Conservation (phyloP, 768 basidiomycete genomes). For the Russula lepida region DNA sequence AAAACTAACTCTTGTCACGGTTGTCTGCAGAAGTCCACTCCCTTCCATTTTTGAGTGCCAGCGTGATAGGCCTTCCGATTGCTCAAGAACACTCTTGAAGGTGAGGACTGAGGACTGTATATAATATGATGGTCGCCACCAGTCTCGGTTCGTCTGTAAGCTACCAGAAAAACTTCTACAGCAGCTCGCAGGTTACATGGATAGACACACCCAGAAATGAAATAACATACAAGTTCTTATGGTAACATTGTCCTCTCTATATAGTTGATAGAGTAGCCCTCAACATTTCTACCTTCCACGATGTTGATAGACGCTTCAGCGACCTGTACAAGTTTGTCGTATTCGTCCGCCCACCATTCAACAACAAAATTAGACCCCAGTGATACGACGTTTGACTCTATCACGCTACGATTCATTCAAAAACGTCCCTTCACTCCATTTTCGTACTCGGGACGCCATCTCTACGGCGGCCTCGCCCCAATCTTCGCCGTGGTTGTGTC, state of each 20-base stretch:
- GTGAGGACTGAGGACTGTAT: not conserved
- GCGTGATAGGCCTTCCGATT: no score
- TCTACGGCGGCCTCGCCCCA: constrained; percentile 98
- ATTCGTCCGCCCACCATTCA: constrained; percentile 1
- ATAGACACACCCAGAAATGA: no score
- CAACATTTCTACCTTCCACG: not conserved
- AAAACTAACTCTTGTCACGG: not conserved
- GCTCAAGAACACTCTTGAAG: not conserved
- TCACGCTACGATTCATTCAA: not conserved
- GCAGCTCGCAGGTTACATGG: no score
- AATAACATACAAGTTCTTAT: no score
- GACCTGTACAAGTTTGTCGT: not conserved
- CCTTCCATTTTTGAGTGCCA: no score
- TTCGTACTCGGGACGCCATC: constrained; percentile 61
- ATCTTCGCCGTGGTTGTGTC: constrained; percentile 97
- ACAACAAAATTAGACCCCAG: not conserved
- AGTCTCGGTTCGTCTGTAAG: no score
- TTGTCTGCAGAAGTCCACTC: not conserved
- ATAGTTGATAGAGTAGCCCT: no score
- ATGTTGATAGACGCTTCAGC: not conserved
- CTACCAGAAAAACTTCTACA: no score
- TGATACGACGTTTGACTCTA: not conserved
- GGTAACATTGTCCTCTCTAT: no score
- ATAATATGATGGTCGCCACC: no score
- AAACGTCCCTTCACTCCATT: constrained; percentile 68